Base-by-base conservation (phyloP, 2,329 filamentous ascomycete genomes). In the Trichophyton benhamiae region DNA sequence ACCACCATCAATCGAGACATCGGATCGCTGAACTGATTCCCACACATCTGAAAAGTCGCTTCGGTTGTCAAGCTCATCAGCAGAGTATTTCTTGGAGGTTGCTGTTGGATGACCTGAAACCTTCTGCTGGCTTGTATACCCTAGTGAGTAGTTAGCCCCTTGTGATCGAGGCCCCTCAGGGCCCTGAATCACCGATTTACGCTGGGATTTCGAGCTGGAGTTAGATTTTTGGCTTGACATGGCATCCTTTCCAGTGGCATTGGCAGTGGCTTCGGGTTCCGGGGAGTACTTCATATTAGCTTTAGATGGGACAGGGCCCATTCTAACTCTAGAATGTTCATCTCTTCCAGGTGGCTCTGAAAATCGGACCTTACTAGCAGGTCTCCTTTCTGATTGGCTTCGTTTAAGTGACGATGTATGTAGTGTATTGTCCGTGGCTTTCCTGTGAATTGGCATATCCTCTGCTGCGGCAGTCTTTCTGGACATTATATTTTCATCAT, bases 321-420 rank as follows among this genome's bases (percentile, higher is more conserved):
- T 57, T 57, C 57, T 58, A 55, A 25, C 4, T 59, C 59, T 61
- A 30, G 36, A 42, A 58, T 38, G 5, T 33, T 41, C 33, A 59
- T 59, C 27, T 59, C 60, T 44, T 57, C 46, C 42, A 30, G 38
- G 17, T 27, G 63, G 57, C 38, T 64, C 61, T 57, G 33, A 57
- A 55, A 63, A 64, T 36, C 61, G 63, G 44, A 63, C 63, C 30
- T 48, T 64, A 49, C 55, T 61, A 22, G 38, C 3, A 20, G 41
- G 58, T 57, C 58, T 64, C 48, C 55, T 52, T 60, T 57, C 59
- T 13, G 61, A 58, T 30, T 60, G 41, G 58, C 46, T 52, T 33
- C 58, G 58, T 30, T 49, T 48, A 17, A 59, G 13, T 20, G 42
- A 44, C 20, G 30, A 25, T 61, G 25, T 27, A 36, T 60, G 9